phyloP scores from a whole-genome alignment of 352 stramenopile species.

The Phytopythium boreale region DNA sequence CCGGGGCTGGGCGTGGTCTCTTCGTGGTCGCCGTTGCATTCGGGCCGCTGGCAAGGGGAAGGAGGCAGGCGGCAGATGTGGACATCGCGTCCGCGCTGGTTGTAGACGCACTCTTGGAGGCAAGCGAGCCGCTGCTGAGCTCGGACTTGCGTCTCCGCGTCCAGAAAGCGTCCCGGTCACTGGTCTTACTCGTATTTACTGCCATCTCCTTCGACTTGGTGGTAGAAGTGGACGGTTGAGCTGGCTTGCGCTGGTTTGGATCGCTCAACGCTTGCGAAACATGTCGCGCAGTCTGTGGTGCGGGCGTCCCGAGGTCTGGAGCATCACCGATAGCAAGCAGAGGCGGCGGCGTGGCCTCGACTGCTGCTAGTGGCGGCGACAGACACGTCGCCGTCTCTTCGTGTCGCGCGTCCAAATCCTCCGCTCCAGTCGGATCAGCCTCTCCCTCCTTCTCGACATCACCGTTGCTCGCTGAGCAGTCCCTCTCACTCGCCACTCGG shows the following conservation, averaged over 20 bases:
- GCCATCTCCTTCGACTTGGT: neutral
- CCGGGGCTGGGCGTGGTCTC: slow-evolving; percentile 10
- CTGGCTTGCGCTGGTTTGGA: neutral
- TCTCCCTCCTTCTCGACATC: neutral
- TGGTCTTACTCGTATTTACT: no score
- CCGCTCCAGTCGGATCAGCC: neutral
- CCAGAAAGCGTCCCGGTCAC: neutral
- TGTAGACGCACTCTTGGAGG: neutral
- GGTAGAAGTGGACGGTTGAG: neutral
- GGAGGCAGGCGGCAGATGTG: neutral
- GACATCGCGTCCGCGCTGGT: neutral
- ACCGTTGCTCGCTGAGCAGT: no score
- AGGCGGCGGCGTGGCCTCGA: neutral
- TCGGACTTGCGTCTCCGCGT: neutral
- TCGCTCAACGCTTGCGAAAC: neutral
- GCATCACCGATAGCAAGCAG: neutral
- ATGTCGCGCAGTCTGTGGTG: no score
- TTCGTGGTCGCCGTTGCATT: slow-evolving; percentile 8
- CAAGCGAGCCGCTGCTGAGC: neutral
- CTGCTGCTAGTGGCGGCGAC: neutral
- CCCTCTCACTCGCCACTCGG: neutral
- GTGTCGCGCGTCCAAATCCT: neutral
- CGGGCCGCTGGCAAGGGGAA: neutral
- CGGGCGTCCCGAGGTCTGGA: no score
- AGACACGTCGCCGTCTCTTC: slow-evolving; percentile 2